Evolutionary conservation across 192 early-diverging fungal genomes (phyloP).

Genomic region (Backusella parvicylindrica): DNA sequence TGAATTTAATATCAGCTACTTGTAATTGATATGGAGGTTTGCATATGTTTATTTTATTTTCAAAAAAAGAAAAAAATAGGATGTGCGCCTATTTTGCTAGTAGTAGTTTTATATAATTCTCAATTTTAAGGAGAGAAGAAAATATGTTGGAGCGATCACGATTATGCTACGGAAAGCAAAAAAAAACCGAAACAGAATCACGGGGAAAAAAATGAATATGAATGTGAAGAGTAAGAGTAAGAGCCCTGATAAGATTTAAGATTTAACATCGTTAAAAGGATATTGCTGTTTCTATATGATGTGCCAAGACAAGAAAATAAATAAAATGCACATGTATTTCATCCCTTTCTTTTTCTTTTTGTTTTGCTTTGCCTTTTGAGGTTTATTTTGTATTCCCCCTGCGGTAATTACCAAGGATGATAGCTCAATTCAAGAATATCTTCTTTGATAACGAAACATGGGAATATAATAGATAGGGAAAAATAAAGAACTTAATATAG

Average conservation of each 20-base stretch:
- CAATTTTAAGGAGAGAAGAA: not conserved
- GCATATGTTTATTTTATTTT: not conserved
- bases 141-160: not conserved
- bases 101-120: not conserved
- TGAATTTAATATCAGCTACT: not conserved
- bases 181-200: not conserved
- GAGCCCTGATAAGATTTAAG: no score
- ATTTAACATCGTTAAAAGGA: not conserved
- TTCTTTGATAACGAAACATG: not conserved
- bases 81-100: not conserved
- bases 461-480: not conserved
- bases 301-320: not conserved
- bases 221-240: not conserved
- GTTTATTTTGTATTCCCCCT: no score
- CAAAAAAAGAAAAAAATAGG: not conserved
- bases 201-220: not conserved
- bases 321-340: not conserved
- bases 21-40: not conserved
- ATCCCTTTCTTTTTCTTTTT: not conserved
- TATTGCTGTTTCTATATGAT: not conserved
- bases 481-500: not conserved
- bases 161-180: not conserved
- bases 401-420: not conserved
- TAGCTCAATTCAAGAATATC: not conserved
- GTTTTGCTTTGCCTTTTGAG: not conserved